Percentiles rank a stretch among this genome's conserved stretches.
These are phyloP conservation scores for Paspalum vaginatum DNA, from an alignment of 176 grass and related monocot genomes.

Conservation along the genomic window DNA sequence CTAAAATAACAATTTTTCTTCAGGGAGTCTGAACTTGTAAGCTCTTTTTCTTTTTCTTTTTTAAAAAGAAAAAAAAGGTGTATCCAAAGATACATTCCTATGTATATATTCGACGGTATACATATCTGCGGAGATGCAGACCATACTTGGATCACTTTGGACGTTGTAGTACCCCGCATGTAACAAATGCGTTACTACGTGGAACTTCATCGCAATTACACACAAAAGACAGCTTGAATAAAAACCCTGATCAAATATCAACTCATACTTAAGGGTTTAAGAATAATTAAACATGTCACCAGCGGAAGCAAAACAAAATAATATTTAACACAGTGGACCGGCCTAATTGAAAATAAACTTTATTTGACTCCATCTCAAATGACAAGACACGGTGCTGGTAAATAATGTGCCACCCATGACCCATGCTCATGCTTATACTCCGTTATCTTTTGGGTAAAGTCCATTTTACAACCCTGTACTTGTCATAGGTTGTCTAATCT, in stretches of 20 bases:
- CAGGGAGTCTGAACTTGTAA: too few relatives aligned
- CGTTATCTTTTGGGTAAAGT: background rate
- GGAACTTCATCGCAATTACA: too few relatives aligned
- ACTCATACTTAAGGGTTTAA: too few relatives aligned
- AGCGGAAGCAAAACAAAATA: background rate
- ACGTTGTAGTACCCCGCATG: background rate
- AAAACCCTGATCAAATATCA: background rate
- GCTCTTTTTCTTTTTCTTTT: too few relatives aligned
- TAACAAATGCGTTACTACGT: background rate
- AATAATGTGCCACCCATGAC: background rate
- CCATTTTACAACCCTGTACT: too few relatives aligned
- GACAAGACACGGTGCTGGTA: background rate
- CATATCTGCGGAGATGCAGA: too few relatives aligned
- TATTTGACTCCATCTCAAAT: background rate
- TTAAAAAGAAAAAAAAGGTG: too few relatives aligned
- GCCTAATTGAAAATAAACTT: background rate
- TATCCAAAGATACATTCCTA: too few relatives aligned
- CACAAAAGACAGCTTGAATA: background rate
- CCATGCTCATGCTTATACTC: background rate
- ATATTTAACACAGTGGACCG: background rate
- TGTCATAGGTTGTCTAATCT: too few relatives aligned
- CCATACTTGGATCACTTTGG: too few relatives aligned
- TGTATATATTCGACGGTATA: too few relatives aligned
- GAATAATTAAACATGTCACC: background rate
- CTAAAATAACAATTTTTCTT: too few relatives aligned